Evolutionary conservation across 768 basidiomycete species (phyloP).

Genomic region (Rickenella mellea): DNA sequence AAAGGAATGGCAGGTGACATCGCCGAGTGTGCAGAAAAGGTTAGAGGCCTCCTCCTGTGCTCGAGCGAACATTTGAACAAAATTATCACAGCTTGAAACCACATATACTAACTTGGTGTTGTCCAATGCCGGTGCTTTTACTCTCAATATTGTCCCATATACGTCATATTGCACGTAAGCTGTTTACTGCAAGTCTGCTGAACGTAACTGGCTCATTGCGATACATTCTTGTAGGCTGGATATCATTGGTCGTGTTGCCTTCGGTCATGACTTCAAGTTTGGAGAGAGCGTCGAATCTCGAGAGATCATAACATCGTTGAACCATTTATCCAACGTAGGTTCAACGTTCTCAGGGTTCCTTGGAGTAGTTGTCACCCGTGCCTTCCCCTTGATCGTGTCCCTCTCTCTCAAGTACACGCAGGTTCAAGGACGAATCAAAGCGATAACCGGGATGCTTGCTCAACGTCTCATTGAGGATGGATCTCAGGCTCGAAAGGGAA

Average conservation of each 20-base stretch:
- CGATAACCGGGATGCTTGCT: constrained; percentile 15
- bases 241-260: constrained; percentile 14
- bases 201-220: too few species aligned
- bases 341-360: constrained; percentile 15
- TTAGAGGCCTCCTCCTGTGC: too few species aligned
- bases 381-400: constrained; percentile 17
- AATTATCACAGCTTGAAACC: constrained; percentile 13
- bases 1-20: constrained; percentile 26
- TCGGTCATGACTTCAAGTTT: constrained; percentile 2
- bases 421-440: constrained; percentile 17
- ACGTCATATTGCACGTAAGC: constrained; percentile 15
- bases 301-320: constrained; percentile 17
- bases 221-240: constrained; percentile 14
- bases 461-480: constrained; percentile 15
- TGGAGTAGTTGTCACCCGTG: constrained; percentile 19
- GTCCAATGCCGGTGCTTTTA: constrained; percentile 7
- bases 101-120: constrained; percentile 15
- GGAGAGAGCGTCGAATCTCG: constrained; percentile 13
- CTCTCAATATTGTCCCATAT: constrained; percentile 15
- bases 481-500: constrained; percentile 5
- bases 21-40: constrained; percentile 23
- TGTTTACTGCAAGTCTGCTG: neutral
- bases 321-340: constrained; percentile 11
- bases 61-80: too few species aligned
- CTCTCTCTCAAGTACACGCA: constrained; percentile 16